Conservation (phyloP, 2,329 filamentous ascomycete genomes). For the Coleophoma crateriformis region DNA sequence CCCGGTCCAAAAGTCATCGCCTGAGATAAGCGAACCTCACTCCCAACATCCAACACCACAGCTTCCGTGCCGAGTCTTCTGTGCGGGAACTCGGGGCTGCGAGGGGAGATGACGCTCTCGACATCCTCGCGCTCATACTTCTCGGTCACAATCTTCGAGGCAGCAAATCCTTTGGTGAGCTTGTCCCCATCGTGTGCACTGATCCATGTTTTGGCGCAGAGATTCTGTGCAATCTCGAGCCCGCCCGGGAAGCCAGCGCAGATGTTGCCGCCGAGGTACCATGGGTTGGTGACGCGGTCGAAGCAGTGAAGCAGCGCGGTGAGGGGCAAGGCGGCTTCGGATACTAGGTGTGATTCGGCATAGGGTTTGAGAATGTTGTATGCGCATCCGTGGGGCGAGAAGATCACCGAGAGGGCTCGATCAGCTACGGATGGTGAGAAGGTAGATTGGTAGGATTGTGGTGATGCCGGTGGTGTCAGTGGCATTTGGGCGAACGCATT, state of each 20-base stretch:
- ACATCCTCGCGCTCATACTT: constrained; percentile 41
- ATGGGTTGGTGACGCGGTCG: constrained; percentile 51
- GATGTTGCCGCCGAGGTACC: constrained; percentile 56
- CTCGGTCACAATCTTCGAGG: constrained; percentile 41
- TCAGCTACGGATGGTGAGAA: constrained; percentile 28
- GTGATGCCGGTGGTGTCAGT: constrained; percentile 15
- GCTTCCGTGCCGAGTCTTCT: constrained; percentile 30
- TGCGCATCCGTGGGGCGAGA: constrained; percentile 57
- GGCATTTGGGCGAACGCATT: constrained; percentile 2
- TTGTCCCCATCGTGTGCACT: constrained; percentile 57
- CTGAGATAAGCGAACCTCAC: constrained; percentile 33
- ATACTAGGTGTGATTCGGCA: constrained; percentile 48
- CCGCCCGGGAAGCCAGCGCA: constrained; percentile 52
- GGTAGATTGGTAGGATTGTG: constrained; percentile 15
- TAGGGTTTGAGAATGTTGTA: constrained; percentile 50
- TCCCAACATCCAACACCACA: constrained; percentile 34
- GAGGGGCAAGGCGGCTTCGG: constrained; percentile 52
- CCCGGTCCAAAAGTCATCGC: constrained; percentile 4
- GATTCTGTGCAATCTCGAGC: constrained; percentile 45
- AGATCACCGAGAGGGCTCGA: constrained; percentile 53
- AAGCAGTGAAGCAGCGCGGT: constrained; percentile 62
- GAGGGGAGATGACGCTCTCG: constrained; percentile 26
- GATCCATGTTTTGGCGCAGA: constrained; percentile 54
- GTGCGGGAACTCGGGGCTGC: constrained; percentile 15
- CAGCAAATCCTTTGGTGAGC: constrained; percentile 45